A percentile compares a stretch with the other conserved stretches of the same genome.
Conservation (phyloP, 116 monocot genomes). For the Phalaenopsis hybrid region DNA sequence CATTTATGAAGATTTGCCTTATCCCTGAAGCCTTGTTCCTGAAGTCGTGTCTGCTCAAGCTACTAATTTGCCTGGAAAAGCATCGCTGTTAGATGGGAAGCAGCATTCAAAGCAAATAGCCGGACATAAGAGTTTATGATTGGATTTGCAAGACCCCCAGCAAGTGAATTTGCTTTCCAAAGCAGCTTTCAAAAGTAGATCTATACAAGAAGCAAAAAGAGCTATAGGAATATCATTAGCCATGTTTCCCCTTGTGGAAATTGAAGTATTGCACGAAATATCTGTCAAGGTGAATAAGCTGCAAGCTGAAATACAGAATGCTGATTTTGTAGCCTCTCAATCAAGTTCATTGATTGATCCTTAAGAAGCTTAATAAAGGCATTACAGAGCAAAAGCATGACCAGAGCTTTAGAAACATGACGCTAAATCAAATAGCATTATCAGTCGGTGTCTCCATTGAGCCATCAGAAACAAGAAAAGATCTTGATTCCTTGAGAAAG, state of each 20-base stretch:
- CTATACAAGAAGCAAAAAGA: constrained; percentile 12
- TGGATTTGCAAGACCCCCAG: too few relatives aligned
- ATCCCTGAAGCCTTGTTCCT: too few relatives aligned
- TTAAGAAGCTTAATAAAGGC: constrained; percentile 13
- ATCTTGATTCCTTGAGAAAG: constrained; percentile 10
- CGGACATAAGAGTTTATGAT: too few relatives aligned
- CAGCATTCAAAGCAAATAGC: too few relatives aligned
- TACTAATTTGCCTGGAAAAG: too few relatives aligned
- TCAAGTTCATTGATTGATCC: not conserved
- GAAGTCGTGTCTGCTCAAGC: too few relatives aligned
- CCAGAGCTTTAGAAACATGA: constrained; percentile 13
- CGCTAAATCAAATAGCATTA: constrained; percentile 20
- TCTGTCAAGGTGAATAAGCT: constrained; percentile 12
- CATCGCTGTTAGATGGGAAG: too few relatives aligned
- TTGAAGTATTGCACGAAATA: constrained; percentile 14
- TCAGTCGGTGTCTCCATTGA: constrained; percentile 16
- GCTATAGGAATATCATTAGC: constrained; percentile 18
- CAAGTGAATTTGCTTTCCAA: too few relatives aligned
- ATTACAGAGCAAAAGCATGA: constrained; percentile 12
- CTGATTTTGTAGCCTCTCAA: constrained; percentile 16
- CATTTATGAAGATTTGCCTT: too few relatives aligned
- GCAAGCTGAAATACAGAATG: constrained; percentile 18
- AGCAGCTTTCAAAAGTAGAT: too few relatives aligned
- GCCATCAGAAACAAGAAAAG: constrained; percentile 18
- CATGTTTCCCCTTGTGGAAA: constrained; percentile 12